A percentile compares a stretch with the other conserved stretches of the same genome.
Conservation (phyloP, 257 asterid genomes). For the Fraxinus cuspidata region DNA sequence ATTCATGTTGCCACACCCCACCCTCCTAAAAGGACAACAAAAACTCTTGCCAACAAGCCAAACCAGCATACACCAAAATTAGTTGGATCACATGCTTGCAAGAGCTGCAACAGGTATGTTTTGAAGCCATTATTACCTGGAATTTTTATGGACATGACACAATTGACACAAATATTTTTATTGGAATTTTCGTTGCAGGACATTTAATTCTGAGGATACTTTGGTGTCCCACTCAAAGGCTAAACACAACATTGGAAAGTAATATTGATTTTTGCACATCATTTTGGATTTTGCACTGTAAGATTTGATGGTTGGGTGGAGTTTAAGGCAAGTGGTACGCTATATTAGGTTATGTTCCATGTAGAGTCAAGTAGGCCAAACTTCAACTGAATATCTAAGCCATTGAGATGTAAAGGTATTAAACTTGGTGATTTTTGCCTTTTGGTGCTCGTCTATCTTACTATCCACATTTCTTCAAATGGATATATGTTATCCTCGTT, state of each 20-base stretch:
- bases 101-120: constrained; percentile 58
- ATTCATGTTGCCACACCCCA: constrained; percentile 84
- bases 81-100: constrained; percentile 56
- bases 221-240: constrained; percentile 70
- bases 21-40: constrained; percentile 74
- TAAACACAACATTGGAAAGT: constrained; percentile 62
- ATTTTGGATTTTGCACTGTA: not conserved
- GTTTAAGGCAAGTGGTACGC: not conserved
- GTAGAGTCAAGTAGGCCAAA: not conserved
- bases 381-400: no score
- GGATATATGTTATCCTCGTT: no score
- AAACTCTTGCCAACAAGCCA: constrained; percentile 63
- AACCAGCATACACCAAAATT: constrained; percentile 59
- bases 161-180: not conserved
- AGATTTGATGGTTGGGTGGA: not conserved
- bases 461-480: no score
- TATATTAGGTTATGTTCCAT: constrained; percentile 17
- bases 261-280: not conserved
- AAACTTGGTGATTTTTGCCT: no score
- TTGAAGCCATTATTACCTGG: not conserved
- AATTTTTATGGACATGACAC: not conserved
- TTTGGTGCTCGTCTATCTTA: no score
- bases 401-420: no score
- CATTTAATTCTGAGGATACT: constrained; percentile 51
- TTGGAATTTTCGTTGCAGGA: constrained; percentile 36